Evolutionary conservation across 108 stramenopile species (phyloP).

Genomic region (Skeletonema tropicum): DNA sequence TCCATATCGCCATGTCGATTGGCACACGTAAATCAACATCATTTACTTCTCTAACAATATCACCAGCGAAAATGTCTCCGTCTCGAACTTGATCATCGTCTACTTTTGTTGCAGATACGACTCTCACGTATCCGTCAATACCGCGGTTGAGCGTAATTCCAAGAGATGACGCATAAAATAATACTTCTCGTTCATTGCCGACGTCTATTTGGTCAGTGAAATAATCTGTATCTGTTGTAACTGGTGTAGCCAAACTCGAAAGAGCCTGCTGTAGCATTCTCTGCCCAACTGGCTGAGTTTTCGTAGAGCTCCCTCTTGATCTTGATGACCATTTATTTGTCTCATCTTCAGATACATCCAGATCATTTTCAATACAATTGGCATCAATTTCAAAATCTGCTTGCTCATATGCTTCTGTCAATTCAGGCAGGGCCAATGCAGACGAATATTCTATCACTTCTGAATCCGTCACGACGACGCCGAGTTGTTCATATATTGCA

Average conservation of each 20-base stretch:
- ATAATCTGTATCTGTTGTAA: neutral
- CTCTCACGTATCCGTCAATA: conserved; percentile 40
- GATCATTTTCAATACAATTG: neutral
- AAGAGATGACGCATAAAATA: conserved; percentile 31
- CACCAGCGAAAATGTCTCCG: conserved; percentile 27
- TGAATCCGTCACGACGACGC: conserved; percentile 7
- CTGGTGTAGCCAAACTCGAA: neutral
- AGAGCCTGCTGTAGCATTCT: neutral
- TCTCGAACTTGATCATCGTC: conserved; percentile 18
- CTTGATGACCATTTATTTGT: neutral
- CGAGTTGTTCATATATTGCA: conserved; percentile 14
- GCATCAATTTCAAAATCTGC: neutral
- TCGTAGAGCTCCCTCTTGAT: neutral
- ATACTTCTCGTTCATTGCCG: conserved; percentile 29
- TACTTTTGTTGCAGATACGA: conserved; percentile 16
- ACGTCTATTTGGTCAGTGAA: conserved; percentile 3
- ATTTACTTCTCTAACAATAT: conserved; percentile 31
- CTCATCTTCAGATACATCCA: neutral
- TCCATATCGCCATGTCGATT: conserved; percentile 41
- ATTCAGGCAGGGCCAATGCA: conserved; percentile 11
- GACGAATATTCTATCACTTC: conserved; percentile 5
- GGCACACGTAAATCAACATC: conserved; percentile 41
- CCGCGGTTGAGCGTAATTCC: conserved; percentile 39
- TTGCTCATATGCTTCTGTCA: conserved; percentile 7
- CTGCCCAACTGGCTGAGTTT: neutral